Base-by-base conservation (phyloP, 1,284 basidiomycete genomes). In the Cryptococcus neoformans region DNA sequence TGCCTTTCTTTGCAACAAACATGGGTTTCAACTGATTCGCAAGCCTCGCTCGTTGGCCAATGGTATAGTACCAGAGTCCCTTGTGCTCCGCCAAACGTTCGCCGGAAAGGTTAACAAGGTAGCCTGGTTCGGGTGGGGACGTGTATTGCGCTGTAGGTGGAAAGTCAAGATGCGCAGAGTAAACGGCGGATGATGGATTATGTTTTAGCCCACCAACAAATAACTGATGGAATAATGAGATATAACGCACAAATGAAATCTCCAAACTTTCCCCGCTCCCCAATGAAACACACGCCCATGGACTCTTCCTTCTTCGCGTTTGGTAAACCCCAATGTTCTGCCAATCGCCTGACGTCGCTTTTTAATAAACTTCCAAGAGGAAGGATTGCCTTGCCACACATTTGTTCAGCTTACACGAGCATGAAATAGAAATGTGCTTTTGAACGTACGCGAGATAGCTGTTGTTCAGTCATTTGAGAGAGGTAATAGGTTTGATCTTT, bases 401-500 rank as follows among this genome's bases (percentile, higher is more conserved):
- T 34, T 21, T 21, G 21, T 21, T 53, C 42, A 46, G 39, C 7
- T 28, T 21, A 44, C 47, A 11, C 4, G 36, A 45, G 17, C 2
- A 37, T 21, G 39, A 10, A 44, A 50, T 11, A 8, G 14, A 39
- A 45, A 17, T 12, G n/a, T 7, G 14, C 21, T 21, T 21, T 12
- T 7, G 16, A 17, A 57, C 74, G 53, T 51, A 80, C 80, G 37
- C 67, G 66, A 7, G 62, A 56, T 6, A 95, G 82, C 55, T 86
- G 82, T 0, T 66, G 55, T 69, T 91, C 85, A 0, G 84, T 79
- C 36, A 93, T 85, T 1, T 88, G 86, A 1, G 92, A 88, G 1
- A 99, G 83, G 73, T 93, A 99, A 72, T 95, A 98, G 0, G 91
- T 88, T 75, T 99, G 94, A 75, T 98, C 95, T 76, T 98, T 98